Evolutionary conservation across 2,329 filamentous ascomycete genomes (phyloP), one percentile per base, ranked within the genome.

Genomic region (Mariannaea sp.): DNA sequence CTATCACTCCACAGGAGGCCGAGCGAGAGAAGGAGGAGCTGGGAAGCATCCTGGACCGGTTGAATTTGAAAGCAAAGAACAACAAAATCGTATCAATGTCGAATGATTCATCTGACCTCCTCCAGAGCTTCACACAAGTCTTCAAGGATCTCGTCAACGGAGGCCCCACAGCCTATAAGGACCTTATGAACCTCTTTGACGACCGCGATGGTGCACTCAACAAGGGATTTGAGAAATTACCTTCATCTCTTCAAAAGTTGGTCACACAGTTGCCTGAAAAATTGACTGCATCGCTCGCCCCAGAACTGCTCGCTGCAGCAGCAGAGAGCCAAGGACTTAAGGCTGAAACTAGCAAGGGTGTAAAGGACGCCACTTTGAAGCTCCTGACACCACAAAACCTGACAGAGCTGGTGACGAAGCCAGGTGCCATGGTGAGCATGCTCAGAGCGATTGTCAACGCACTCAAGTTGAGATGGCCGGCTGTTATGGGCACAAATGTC

Each of bases 81-180:
- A 94, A 95, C 75, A 87, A 86, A 53, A 90, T 90, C 55, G 90
- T 97, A 71, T 87, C 87, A 10, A 82, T 96, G 52, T 90, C 89
- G n/a, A 82, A 85, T 54, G 92, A 96, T 64, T 93, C 90, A 0
- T 86, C 91, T 56, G 87, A 90, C 58, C 81, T 96, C 24, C 83
- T 96, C 45, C 83, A 85, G 48, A 85, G 87, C 57, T 99, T 99
- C 79, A 95, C 91, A 1, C 79, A 92, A 50, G 87, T 97, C 27
- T 88, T 99, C 68, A 94, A 93, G 69, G 94, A 99, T 70, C 82
- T 97, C 13, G 84, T 94, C 65, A 92, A 92, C 69, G 94, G 94
- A 57, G 94, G 91, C 2, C 94, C 94, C 3, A 97, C 93, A 0
- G 94, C 94, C 3, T 96, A 95, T 71, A 82, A 88, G 67, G 94